Evolutionary conservation across 345 rosid genomes (phyloP).

Genomic region (Psidium guajava): DNA sequence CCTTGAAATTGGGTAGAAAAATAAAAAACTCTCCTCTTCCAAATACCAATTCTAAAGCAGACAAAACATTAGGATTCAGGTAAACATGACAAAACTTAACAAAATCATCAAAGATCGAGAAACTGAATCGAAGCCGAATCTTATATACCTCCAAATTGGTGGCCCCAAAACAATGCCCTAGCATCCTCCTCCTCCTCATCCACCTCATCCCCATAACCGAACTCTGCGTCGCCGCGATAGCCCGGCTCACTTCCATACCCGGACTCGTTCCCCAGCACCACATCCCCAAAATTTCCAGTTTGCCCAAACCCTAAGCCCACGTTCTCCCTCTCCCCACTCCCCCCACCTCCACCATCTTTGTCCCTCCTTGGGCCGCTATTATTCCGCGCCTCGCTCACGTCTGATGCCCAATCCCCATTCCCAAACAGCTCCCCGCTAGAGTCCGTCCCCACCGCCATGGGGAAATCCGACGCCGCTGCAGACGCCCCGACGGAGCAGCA

Average conservation of each 20-base stretch:
- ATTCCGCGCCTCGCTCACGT: conserved; percentile 72
- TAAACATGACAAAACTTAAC: neutral
- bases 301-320: conserved; percentile 30
- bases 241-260: conserved; percentile 98
- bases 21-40: neutral
- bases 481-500: conserved; percentile 87
- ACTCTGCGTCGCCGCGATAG: conserved; percentile 92
- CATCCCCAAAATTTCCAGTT: conserved; percentile 31
- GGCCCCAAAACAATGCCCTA: conserved; percentile 72
- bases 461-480: conserved; percentile 84
- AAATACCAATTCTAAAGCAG: neutral
- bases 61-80: neutral
- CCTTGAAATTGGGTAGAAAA: neutral
- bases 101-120: neutral
- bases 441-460: conserved; percentile 78
- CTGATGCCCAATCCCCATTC: conserved; percentile 79
- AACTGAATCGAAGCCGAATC: neutral
- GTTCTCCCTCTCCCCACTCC: conserved; percentile 43
- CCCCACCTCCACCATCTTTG: conserved; percentile 23
- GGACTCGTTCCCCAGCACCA: conserved; percentile 64
- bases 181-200: conserved; percentile 96
- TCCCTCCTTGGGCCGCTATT: conserved; percentile 33
- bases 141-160: conserved; percentile 43
- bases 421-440: conserved; percentile 92
- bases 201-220: conserved; percentile 85